Evolutionary conservation across 2,329 filamentous ascomycete genomes (phyloP).

Genomic region (Monosporascus sp.): DNA sequence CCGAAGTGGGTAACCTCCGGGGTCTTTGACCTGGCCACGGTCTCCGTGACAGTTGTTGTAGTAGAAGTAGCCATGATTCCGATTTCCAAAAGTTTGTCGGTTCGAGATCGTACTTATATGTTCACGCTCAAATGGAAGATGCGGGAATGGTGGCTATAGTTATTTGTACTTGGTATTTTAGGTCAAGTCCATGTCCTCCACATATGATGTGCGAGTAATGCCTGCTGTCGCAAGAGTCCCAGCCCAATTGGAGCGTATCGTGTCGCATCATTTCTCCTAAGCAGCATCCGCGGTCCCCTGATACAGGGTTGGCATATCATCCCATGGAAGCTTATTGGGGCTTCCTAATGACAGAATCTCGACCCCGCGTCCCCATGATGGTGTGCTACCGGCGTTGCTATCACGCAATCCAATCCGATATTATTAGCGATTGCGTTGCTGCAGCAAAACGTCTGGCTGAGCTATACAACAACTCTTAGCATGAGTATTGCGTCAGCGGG

Average conservation of each 20-base stretch:
- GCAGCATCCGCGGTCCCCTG: not conserved
- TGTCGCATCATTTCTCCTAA: not conserved
- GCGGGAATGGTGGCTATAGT: not conserved
- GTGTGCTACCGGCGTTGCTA: not conserved
- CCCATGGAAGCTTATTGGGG: not conserved
- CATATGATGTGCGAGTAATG: not conserved
- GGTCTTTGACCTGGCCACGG: conserved; percentile 11
- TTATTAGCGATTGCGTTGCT: not conserved
- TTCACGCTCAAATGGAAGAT: not conserved
- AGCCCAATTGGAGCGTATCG: not conserved
- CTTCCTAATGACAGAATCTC: not conserved
- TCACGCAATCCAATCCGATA: not conserved
- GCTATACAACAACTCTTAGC: too few species aligned
- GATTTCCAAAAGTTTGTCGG: not conserved
- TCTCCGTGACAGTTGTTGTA: conserved; percentile 22
- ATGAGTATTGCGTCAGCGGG: too few species aligned
- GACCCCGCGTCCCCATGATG: not conserved
- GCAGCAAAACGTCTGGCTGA: too few species aligned
- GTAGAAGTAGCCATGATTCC: conserved; percentile 25
- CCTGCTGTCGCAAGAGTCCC: not conserved
- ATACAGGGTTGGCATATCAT: not conserved
- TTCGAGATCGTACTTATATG: too few species aligned
- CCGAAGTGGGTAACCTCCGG: conserved; percentile 16
- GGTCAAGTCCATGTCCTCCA: not conserved
- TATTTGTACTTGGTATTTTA: not conserved